Base-by-base conservation (phyloP, 2,329 filamentous ascomycete genomes). In the Aspergillus udagawae region DNA sequence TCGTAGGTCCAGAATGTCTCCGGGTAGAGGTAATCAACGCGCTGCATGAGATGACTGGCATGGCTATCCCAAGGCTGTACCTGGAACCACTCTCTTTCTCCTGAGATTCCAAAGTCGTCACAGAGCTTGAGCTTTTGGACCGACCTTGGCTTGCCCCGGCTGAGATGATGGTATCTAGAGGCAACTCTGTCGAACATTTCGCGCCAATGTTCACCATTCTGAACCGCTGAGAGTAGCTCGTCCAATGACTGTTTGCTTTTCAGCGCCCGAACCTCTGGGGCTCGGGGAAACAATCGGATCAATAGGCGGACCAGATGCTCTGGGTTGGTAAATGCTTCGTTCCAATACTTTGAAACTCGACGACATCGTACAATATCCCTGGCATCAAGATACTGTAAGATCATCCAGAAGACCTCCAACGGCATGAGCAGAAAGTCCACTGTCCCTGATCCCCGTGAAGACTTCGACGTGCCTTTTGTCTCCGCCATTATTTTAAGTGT, bases 391-490 rank as follows among this genome's bases (percentile, higher is more conserved):
- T 80, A 67, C 2, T 65, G 72, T 38, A 82, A 58, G 54, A 87
- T 72, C 51, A 84, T 75, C 57, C 84, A 74, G 63, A 87, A 86
- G 49, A 87, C 67, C 53, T 85, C 83, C 63, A 79, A 77, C n/a
- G 84, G 84, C 42, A 87, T 73, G 52, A 65, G 64, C 8, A 65
- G 61, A 45, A 74, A 54, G 52, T 67, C 67, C 56, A 54, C 54
- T 52, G 54, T 48, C 52, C 58, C 49, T 25, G 44, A 8, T 51
- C 25, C 44, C 25, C 47, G 49, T 8, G 27, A 25, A 47, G 27
- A 25, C 42, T 45, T n/a, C 23, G 8, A 38, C 42, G 53, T 57
- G 35, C 29, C 25, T 8, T 6, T 35, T 49, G 12, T n/a, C 12
- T 23, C 23, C 44, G 44, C 44, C 44, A 47, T 47, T 12, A 20